phyloP scores from a whole-genome alignment of 139 green algal species.

The Nannochloris sp. region DNA sequence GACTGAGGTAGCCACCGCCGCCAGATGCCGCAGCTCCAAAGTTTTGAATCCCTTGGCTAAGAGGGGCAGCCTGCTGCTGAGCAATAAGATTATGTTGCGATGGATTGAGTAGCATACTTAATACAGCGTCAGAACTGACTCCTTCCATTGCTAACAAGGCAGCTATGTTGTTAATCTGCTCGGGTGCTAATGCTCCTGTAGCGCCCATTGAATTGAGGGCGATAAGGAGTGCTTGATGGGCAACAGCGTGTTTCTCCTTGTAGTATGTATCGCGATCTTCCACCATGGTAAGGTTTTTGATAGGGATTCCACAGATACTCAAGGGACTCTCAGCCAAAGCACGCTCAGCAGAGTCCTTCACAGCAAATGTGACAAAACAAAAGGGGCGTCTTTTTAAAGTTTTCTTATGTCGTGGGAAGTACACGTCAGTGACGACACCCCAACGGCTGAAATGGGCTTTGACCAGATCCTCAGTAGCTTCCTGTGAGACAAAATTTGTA shows the following conservation, averaged over 20 bases:
- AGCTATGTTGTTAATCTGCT: conserved; percentile 28
- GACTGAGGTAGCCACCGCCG: background rate
- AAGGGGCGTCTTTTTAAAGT: conserved; percentile 33
- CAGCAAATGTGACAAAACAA: conserved; percentile 37
- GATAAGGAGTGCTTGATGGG: conserved; percentile 15
- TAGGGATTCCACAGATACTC: conserved; percentile 28
- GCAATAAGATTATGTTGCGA: too few relatives aligned
- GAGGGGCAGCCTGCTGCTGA: background rate
- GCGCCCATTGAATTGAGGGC: background rate
- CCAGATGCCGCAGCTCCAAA: background rate
- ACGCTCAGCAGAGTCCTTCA: conserved; percentile 8
- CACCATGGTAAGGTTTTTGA: conserved; percentile 38
- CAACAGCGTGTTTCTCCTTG: conserved; percentile 24
- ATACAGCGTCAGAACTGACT: conserved; percentile 11
- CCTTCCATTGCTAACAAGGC: conserved; percentile 29
- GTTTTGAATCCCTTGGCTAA: background rate
- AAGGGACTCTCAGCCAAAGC: conserved; percentile 17
- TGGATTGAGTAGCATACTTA: background rate
- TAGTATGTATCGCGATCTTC: conserved; percentile 36
- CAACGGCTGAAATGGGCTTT: conserved; percentile 25
- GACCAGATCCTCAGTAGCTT: conserved; percentile 38
- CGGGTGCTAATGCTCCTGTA: background rate
- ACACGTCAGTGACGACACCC: conserved; percentile 33
- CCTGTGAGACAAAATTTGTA: conserved; percentile 10
- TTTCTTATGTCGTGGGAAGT: conserved; percentile 37